Conservation (phyloP, 768 basidiomycete genomes). For the Podaxis carcinomalis region DNA sequence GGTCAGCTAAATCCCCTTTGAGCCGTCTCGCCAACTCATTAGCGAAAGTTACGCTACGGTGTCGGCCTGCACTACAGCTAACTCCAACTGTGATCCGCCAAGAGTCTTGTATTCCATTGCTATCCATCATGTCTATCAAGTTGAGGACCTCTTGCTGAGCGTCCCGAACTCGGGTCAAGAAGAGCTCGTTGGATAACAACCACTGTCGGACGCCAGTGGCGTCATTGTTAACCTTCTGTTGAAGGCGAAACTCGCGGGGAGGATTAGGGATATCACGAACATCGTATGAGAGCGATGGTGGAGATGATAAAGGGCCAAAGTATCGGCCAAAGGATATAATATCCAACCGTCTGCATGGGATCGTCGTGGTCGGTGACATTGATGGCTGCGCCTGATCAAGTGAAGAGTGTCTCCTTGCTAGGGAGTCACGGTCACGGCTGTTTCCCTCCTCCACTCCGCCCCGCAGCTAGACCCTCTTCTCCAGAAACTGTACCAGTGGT, state of each 20-base stretch:
- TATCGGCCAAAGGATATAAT: slow-evolving; percentile 1
- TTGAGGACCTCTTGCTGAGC: neutral
- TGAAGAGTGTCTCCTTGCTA: too few relatives aligned
- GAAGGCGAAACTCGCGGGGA: neutral
- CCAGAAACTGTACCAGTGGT: too few relatives aligned
- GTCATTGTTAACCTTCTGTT: neutral
- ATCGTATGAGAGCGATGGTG: neutral
- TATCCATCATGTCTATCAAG: neutral
- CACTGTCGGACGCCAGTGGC: neutral
- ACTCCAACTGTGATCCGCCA: neutral
- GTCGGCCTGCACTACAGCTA: neutral
- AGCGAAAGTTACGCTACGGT: slow-evolving; percentile 3
- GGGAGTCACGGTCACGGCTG: too few relatives aligned
- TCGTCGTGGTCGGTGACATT: neutral
- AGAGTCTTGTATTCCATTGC: neutral
- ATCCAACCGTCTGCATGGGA: neutral
- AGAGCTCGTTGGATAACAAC: slow-evolving; percentile 2
- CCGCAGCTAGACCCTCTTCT: too few relatives aligned
- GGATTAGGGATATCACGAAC: slow-evolving; percentile 4
- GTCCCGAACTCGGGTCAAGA: neutral
- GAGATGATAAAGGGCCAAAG: neutral
- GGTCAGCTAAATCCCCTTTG: neutral
- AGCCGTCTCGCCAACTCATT: neutral
- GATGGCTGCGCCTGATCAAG: too few relatives aligned
- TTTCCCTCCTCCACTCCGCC: too few relatives aligned